Base-by-base conservation (phyloP, 192 early-diverging fungal genomes). In the Rhizophagus prolifer region DNA sequence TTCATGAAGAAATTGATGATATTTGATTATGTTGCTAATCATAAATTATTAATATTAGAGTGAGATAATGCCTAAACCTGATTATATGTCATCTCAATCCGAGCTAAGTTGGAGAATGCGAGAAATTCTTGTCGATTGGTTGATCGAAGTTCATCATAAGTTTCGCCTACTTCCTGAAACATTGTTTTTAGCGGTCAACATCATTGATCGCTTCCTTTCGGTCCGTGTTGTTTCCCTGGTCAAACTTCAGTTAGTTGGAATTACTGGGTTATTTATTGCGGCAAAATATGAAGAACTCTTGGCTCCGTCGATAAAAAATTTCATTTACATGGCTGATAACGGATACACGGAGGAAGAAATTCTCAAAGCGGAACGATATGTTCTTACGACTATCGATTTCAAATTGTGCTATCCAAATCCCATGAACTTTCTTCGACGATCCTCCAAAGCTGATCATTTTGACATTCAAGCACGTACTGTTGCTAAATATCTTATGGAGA, bases 401-500 rank as follows among this genome's bases (percentile, higher is more conserved):
- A 86, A 93, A 72, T 79, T 99, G 59, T 91, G 91, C 54, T 96
- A 94, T 71, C 95, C 98, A 0, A 93, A 87, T 73, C 94, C 95
- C n/a, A 85, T 98, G 86, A 94, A 91, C 70, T 99, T 99, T 81
- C 81, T 98, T 72, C 89, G 97, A 28, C 91, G 97, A 14, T 89
- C 89, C 73, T 93, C 90, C 64, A 97, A 95, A 84, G 93, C 92
- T 30, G 96, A 97, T 76, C 80, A 91, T 74, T 97, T 96, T 83
- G 91, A 97, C 79, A 88, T 93, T 70, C 92, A 96, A 82, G 93
- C 94, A 16, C 91, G 97, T 61, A 95, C 94, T 1, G 79, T 98
- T 21, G 96, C 95, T 30, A 98, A 99, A 84, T 99, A 96, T 76
- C 86, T 98, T 60, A 93, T 98, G 94, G 97, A 99, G 83, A 90